These are phyloP conservation scores for Hyphodiscus hymeniophilus DNA, from an alignment of 495 filamentous ascomycete species.

Conservation along the genomic window DNA sequence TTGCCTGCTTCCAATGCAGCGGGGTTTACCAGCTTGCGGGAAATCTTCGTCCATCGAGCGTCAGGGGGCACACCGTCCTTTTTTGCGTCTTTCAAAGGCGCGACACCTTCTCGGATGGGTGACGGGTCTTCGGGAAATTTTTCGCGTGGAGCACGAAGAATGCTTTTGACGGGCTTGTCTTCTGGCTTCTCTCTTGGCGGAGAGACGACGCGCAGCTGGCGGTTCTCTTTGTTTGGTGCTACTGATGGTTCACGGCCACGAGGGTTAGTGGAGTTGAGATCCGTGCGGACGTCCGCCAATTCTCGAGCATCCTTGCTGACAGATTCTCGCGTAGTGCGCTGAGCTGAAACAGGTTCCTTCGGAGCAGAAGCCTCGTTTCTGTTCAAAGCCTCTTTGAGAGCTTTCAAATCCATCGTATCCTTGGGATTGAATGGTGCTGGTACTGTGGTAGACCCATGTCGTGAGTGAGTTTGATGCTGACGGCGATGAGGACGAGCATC, in stretches of 20 bases:
- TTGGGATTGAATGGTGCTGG: constrained; percentile 40
- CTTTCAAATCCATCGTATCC: constrained; percentile 36
- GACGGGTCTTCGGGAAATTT: constrained; percentile 75
- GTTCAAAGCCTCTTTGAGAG: constrained; percentile 39
- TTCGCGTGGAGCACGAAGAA: constrained; percentile 60
- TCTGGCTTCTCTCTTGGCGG: constrained; percentile 40
- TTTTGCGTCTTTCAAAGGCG: constrained; percentile 70
- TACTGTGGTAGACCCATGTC: constrained; percentile 3
- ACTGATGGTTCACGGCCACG: constrained; percentile 9
- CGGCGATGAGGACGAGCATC: constrained; percentile 23
- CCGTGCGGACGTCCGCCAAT: constrained; percentile 13
- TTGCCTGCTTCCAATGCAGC: constrained; percentile 66
- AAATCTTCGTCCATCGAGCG: constrained; percentile 86
- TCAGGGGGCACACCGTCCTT: constrained; percentile 65
- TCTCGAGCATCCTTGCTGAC: constrained; percentile 14
- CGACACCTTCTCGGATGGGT: constrained; percentile 79
- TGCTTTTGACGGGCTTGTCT: constrained; percentile 53
- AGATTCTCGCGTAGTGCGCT: constrained; percentile 12
- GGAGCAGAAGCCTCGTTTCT: constrained; percentile 8
- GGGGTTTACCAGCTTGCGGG: constrained; percentile 73
- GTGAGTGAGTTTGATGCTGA: neutral
- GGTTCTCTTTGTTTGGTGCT: constrained; percentile 21
- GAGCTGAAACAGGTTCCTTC: constrained; percentile 3
- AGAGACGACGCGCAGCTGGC: constrained; percentile 40
- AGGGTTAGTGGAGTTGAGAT: constrained; percentile 11